phyloP scores from a whole-genome alignment of 2,329 filamentous ascomycete genomes.

The Drechslerella coelobrocha region DNA sequence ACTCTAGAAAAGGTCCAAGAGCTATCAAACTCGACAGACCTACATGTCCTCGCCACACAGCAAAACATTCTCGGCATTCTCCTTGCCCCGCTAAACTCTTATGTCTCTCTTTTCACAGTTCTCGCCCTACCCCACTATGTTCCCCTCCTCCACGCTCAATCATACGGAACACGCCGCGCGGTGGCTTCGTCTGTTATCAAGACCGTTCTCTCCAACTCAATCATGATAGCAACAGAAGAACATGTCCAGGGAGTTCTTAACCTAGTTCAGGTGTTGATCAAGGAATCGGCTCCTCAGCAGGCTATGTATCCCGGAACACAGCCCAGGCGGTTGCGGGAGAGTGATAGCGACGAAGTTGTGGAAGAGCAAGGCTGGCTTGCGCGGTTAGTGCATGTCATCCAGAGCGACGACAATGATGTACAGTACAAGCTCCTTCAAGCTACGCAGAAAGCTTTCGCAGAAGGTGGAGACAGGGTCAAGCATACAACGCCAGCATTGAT shows the following conservation, averaged over 20 bases:
- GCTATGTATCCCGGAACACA: conserved; percentile 81
- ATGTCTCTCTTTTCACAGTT: conserved; percentile 94
- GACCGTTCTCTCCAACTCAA: conserved; percentile 81
- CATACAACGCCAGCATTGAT: conserved; percentile 94
- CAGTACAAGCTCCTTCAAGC: conserved; percentile 93
- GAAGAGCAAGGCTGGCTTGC: conserved; percentile 98
- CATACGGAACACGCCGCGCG: conserved; percentile 87
- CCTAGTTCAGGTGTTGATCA: conserved; percentile 87
- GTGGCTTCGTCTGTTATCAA: conserved; percentile 88
- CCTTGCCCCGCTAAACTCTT: conserved; percentile 87
- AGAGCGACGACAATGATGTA: conserved; percentile 84
- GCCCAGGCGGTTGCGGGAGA: conserved; percentile 66
- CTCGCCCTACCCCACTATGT: conserved; percentile 90
- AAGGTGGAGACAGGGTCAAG: conserved; percentile 93
- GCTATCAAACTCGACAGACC: conserved; percentile 90
- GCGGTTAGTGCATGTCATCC: conserved; percentile 84
- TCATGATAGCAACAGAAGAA: conserved; percentile 75
- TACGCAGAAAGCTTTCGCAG: conserved; percentile 81
- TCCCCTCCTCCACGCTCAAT: conserved; percentile 86
- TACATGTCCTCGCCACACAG: conserved; percentile 86
- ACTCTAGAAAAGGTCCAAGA: conserved; percentile 85
- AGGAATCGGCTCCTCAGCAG: conserved; percentile 81
- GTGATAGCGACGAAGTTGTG: conserved; percentile 94
- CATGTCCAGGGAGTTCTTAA: conserved; percentile 89
- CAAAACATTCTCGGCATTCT: conserved; percentile 87